Percentiles rank a stretch among this genome's conserved stretches.
Conservation (phyloP, 2,329 filamentous ascomycete species). For the Trichoderma brevicompactum region DNA sequence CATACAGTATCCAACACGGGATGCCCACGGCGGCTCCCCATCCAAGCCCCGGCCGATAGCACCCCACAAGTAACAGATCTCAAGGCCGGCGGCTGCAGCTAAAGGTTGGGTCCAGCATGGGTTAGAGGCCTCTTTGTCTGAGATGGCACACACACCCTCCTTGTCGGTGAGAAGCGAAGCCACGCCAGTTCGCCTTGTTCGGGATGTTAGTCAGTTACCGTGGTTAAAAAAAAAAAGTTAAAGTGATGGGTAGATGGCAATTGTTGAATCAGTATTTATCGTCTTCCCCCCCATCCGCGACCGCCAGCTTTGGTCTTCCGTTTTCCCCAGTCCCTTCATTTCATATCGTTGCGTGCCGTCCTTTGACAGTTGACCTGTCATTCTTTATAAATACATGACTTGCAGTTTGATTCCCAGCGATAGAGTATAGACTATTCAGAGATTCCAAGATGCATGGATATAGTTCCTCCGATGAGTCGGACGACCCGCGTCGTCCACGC, state of each 20-base stretch:
- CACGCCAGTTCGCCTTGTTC: constrained; percentile 9
- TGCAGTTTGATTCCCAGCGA: background rate
- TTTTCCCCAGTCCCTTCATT: background rate
- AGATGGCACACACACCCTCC: background rate
- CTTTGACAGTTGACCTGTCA: background rate
- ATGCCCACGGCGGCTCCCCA: constrained; percentile 10
- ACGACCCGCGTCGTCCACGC: constrained; percentile 49
- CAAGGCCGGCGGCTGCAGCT: constrained; percentile 17
- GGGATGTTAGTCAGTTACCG: constrained; percentile 14
- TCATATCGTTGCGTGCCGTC: background rate
- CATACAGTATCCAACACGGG: constrained; percentile 21
- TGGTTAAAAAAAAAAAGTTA: background rate
- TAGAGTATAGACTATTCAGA: constrained; percentile 13
- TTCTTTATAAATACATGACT: background rate
- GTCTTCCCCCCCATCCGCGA: background rate
- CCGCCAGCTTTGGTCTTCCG: background rate
- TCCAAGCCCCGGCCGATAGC: constrained; percentile 16
- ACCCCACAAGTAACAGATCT: constrained; percentile 26
- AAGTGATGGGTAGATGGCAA: background rate
- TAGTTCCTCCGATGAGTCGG: constrained; percentile 56
- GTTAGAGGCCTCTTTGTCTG: constrained; percentile 16
- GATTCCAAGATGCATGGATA: constrained; percentile 48
- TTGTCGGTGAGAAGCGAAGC: constrained; percentile 25
- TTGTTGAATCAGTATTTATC: constrained; percentile 16
- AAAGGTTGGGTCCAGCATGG: constrained; percentile 16